Conservation (phyloP, 257 asterid genomes). For the Anisodus tanguticus region DNA sequence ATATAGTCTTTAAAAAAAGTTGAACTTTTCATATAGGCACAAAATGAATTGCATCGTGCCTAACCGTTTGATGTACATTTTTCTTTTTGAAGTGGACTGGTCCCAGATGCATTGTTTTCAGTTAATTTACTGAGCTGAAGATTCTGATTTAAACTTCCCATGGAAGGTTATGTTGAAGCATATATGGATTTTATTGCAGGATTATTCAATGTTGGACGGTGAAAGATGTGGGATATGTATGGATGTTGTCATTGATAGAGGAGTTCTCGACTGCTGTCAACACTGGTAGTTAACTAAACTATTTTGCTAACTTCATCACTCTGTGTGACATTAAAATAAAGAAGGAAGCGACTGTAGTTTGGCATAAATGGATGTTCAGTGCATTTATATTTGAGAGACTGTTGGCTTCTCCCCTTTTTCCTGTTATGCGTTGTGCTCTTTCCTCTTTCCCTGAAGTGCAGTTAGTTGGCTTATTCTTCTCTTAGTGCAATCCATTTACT, state of each 20-base stretch:
- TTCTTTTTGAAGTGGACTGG: neutral
- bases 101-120: neutral
- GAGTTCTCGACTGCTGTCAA: constrained; percentile 97
- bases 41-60: neutral
- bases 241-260: constrained; percentile 89
- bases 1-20: neutral
- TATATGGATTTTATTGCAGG: constrained; percentile 50
- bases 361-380: neutral
- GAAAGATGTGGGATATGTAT: constrained; percentile 97
- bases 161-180: neutral
- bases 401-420: constrained; percentile 14
- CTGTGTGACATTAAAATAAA: neutral
- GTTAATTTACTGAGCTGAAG: neutral
- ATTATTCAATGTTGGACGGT: constrained; percentile 67
- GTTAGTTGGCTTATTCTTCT: neutral
- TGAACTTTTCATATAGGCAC: too few species aligned
- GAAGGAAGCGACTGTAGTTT: neutral
- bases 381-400: neutral
- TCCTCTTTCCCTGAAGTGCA: neutral
- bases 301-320: constrained; percentile 16
- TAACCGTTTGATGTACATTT: neutral
- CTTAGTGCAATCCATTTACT: neutral
- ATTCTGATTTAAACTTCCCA: neutral
- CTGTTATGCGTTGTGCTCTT: neutral
- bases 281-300: constrained; percentile 67